Evolutionary conservation across 148 eudicot genomes (phyloP), one percentile per base, ranked within the genome.

Genomic region (Vaccinium vitisidaea): DNA sequence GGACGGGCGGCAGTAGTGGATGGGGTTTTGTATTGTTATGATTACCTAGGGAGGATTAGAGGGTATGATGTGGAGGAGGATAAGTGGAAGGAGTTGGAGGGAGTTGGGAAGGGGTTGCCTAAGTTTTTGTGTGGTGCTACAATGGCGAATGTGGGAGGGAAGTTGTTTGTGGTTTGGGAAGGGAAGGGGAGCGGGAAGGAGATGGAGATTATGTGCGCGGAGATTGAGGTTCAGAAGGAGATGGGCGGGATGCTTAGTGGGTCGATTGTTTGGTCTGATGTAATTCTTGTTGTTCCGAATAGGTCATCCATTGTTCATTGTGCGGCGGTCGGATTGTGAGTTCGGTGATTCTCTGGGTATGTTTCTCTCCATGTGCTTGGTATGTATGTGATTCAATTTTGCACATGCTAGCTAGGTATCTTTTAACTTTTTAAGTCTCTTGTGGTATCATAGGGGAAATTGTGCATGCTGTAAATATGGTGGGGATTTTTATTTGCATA

Each of bases 51-150:
- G 90, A 96, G 88, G 87, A 93, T 96, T 25, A 88, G 91, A 75
- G 98, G 98, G 83, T 96, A 92, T 86, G 93, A 91, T 88, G 88
- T 88, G 84, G 92, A 43, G 88, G 87, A 83, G 83, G 91, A 94
- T 88, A 84, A 81, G 86, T 94, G 98, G 98, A 92, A 87, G 86
- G 97, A 93, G 88, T 86, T 96, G 86, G 91, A 81, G 82, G 97
- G 96, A 49, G 93, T 96, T 77, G 94, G 87, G 19, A 88, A 88
- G 85, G 92, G 90, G 82, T 89, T 96, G 91, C 98, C 99, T 0
- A 93, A 88, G 94, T 95, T 97, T 80, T 88, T 97, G 92, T 93
- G 98, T 76, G 98, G 99, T 23, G 97, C 99, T 8, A 91, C 99
- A 0, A 91, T 97, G 98, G 98, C 92, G 73, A 90, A 89, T 86